Evolutionary conservation across 345 rosid species (phyloP).

Genomic region (Anacardium occidentale): DNA sequence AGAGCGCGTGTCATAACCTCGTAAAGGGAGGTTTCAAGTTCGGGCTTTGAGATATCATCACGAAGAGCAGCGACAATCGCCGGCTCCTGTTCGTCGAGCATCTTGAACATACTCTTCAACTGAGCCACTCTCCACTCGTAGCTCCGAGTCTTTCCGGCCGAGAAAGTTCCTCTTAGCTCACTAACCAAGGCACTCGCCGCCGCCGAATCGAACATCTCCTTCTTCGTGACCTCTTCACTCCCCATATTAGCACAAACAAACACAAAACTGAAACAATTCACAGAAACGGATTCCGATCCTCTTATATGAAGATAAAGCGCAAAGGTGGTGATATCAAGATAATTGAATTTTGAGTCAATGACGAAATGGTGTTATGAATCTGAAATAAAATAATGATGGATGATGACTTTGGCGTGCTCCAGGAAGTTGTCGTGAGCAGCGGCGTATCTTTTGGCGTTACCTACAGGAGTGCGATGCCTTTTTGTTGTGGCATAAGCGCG

Average conservation of each 20-base stretch:
- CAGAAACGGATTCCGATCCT: background rate
- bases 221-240: background rate
- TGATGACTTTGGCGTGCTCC: too few species aligned
- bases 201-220: conserved; percentile 40
- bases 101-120: conserved; percentile 48
- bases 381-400: too few species aligned
- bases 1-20: conserved; percentile 46
- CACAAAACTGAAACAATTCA: background rate
- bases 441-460: background rate
- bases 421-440: background rate
- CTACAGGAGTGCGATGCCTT: background rate
- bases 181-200: conserved; percentile 49
- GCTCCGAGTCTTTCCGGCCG: conserved; percentile 63
- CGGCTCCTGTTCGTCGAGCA: conserved; percentile 60
- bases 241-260: conserved; percentile 27
- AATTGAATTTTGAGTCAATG: background rate
- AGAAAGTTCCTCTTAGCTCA: conserved; percentile 51
- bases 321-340: background rate
- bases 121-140: conserved; percentile 75
- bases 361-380: too few species aligned
- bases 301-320: background rate
- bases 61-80: conserved; percentile 69
- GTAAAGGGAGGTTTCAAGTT: conserved; percentile 61
- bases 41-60: conserved; percentile 78
- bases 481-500: background rate